A percentile compares a stretch with the other conserved stretches of the same genome.
These are phyloP conservation scores for Spathaspora passalidarum DNA, from an alignment of 805 yeast genomes.

Conservation along the genomic window DNA sequence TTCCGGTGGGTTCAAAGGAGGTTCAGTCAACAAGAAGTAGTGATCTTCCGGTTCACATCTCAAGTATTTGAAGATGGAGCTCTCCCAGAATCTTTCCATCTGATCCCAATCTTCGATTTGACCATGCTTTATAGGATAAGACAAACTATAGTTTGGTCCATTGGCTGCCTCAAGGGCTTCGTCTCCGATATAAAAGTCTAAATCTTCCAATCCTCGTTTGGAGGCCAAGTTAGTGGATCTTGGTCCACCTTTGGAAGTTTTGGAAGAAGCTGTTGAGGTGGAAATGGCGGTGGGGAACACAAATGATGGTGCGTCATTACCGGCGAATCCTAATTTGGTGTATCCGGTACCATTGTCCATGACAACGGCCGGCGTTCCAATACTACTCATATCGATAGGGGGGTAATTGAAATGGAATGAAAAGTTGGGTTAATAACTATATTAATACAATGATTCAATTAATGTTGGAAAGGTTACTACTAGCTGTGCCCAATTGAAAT, in stretches of 20 bases:
- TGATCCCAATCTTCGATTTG: constrained; percentile 99
- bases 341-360: constrained; percentile 99
- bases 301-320: constrained; percentile 96
- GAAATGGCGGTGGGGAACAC: constrained; percentile 90
- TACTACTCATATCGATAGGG: constrained; percentile 48
- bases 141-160: constrained; percentile 82
- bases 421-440: too few species aligned
- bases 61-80: constrained; percentile 90
- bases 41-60: constrained; percentile 99
- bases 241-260: constrained; percentile 40
- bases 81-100: constrained; percentile 99
- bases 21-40: constrained; percentile 91
- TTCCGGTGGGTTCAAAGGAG: constrained; percentile 99
- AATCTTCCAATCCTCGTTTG: constrained; percentile 88
- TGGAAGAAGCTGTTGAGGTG: constrained; percentile 54
- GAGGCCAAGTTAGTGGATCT: constrained; percentile 49
- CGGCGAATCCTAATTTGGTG: constrained; percentile 97
- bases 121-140: constrained; percentile 95
- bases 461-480: neutral
- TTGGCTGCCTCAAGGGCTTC: constrained; percentile 91
- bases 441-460: neutral
- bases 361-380: constrained; percentile 88
- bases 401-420: neutral
- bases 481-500: neutral
- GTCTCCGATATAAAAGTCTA: constrained; percentile 93